Evolutionary conservation across 768 basidiomycete species (phyloP).

Genomic region (Xerocomellus chrysenteron): DNA sequence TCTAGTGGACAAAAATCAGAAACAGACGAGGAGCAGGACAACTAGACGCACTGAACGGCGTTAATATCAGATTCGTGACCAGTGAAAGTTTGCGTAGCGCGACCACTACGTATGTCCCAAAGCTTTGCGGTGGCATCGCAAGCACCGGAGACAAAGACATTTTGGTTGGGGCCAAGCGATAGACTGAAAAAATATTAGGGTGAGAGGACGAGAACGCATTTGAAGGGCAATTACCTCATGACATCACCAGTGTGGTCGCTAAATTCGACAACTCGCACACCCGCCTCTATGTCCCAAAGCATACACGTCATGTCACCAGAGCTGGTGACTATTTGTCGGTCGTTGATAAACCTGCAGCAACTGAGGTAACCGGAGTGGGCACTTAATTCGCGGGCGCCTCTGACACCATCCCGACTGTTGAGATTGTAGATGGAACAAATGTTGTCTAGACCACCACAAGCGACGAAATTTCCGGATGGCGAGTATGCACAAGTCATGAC

Average conservation of each 20-base stretch:
- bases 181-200: constrained; percentile 50
- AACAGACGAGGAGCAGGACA: not conserved
- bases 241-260: constrained; percentile 99
- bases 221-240: constrained; percentile 74
- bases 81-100: constrained; percentile 97
- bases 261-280: constrained; percentile 96
- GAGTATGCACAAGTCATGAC: constrained; percentile 99
- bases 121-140: constrained; percentile 98
- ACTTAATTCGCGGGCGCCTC: constrained; percentile 92
- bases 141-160: constrained; percentile 97
- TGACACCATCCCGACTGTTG: constrained; percentile 77
- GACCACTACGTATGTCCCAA: constrained; percentile 98
- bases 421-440: constrained; percentile 99
- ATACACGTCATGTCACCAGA: constrained; percentile 99
- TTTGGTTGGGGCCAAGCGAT: constrained; percentile 92
- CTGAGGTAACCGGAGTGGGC: constrained; percentile 98
- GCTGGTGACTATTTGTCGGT: constrained; percentile 96
- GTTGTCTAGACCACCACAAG: constrained; percentile 98
- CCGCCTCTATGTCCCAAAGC: constrained; percentile 99
- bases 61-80: constrained; percentile 99
- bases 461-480: constrained; percentile 95
- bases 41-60: constrained; percentile 83
- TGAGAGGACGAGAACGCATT: constrained; percentile 9
- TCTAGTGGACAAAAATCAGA: constrained; percentile 41
- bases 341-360: constrained; percentile 98